Conservation (phyloP, 192 early-diverging fungal genomes). For the Mortierella hygrophila region DNA sequence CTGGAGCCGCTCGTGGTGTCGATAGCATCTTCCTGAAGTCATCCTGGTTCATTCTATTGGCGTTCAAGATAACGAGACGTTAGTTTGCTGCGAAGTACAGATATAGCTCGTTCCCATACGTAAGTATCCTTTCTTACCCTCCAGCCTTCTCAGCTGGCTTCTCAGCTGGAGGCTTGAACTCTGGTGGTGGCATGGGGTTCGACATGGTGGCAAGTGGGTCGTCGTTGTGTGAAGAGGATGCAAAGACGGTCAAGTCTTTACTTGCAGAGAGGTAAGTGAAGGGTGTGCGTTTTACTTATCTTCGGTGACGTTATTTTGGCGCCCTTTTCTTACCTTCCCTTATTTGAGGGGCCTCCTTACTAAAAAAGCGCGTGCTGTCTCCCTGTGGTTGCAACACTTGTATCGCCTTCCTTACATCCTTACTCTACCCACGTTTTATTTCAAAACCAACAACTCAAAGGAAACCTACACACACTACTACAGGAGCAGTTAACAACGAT, state of each 20-base stretch:
- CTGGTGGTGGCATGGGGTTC: constrained; percentile 54
- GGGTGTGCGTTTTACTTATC: no score
- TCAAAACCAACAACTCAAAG: neutral
- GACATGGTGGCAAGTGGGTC: constrained; percentile 14
- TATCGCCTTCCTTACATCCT: constrained; percentile 1
- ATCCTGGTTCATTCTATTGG: constrained; percentile 75
- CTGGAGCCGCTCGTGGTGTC: constrained; percentile 70
- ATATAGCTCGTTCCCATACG: neutral
- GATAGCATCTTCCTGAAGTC: constrained; percentile 83
- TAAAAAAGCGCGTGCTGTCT: neutral
- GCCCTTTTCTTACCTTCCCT: no score
- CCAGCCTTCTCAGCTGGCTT: constrained; percentile 37
- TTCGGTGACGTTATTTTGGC: no score
- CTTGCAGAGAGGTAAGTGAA: no score
- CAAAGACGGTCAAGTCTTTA: no score
- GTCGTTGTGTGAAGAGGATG: neutral
- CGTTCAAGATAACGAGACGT: neutral
- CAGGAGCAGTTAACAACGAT: neutral
- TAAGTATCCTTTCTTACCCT: constrained; percentile 17
- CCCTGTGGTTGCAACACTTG: neutral
- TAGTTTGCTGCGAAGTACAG: neutral
- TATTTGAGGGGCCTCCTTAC: neutral
- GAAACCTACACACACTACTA: neutral
- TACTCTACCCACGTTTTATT: neutral
- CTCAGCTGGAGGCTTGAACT: constrained; percentile 44